Percentiles rank a stretch among this genome's conserved stretches.
Conservation (phyloP, 2,329 filamentous ascomycete genomes). For the Lasiodiplodia hormozganensis region DNA sequence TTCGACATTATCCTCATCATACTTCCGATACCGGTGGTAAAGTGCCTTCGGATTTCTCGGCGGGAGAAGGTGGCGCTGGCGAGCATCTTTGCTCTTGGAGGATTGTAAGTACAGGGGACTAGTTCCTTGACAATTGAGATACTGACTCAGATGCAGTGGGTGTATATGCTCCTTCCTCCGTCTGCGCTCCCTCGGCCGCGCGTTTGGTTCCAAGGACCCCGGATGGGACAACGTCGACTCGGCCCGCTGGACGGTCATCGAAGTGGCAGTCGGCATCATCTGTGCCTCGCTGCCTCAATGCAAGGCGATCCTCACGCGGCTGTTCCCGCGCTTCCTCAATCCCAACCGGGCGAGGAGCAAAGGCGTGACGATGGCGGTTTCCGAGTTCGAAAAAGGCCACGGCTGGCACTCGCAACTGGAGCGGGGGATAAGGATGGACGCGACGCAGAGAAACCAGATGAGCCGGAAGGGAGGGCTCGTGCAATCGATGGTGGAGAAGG, state of each 20-base stretch:
- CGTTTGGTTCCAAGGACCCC: constrained; percentile 41
- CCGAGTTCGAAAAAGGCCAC: not conserved
- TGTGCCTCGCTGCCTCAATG: constrained; percentile 40
- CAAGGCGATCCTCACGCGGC: constrained; percentile 36
- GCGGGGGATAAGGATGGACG: not conserved
- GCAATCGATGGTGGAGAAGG: not conserved
- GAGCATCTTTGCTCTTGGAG: constrained; percentile 43
- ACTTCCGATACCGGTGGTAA: constrained; percentile 43
- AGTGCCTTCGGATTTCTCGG: constrained; percentile 37
- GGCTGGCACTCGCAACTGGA: not conserved
- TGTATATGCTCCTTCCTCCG: constrained; percentile 43
- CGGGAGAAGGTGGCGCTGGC: constrained; percentile 41
- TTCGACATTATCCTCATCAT: constrained; percentile 42
- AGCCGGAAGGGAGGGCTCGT: not conserved
- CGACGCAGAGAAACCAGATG: not conserved
- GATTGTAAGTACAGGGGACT: constrained; percentile 34
- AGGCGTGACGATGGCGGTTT: not conserved
- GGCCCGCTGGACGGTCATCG: constrained; percentile 40
- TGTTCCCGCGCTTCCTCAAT: not conserved
- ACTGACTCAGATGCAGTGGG: constrained; percentile 33
- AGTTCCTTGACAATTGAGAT: no score
- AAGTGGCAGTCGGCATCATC: constrained; percentile 41
- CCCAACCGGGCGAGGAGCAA: not conserved
- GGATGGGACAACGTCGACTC: constrained; percentile 43
- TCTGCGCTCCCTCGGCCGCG: constrained; percentile 37